Percentiles rank a stretch among this genome's conserved stretches.
Evolutionary conservation across 2,329 filamentous ascomycete species (phyloP).

Genomic region (Ceratocystis lukuohia): DNA sequence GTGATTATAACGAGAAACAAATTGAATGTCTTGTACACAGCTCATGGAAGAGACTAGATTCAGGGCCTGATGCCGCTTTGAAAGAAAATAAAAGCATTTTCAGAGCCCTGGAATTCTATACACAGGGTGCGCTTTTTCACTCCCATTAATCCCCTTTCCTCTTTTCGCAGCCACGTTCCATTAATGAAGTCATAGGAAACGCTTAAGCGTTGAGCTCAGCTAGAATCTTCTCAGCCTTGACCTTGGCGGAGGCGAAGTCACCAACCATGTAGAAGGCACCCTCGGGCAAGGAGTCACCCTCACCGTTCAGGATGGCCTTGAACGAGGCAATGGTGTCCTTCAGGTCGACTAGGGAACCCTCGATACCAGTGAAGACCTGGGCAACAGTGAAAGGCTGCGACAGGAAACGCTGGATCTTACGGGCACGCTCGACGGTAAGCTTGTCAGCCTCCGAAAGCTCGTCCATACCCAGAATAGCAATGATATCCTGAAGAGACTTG

Average conservation of each 20-base stretch:
- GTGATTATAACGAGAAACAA: conserved; percentile 29
- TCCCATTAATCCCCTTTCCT: conserved; percentile 17
- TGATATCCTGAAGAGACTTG: conserved; percentile 99
- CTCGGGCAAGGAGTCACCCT: conserved; percentile 92
- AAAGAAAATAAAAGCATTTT: not conserved
- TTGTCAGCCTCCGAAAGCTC: conserved; percentile 98
- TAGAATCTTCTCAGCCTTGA: conserved; percentile 99
- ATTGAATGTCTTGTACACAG: conserved; percentile 47
- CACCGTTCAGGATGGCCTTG: conserved; percentile 91
- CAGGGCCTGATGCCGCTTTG: not conserved
- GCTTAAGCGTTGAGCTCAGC: conserved; percentile 58
- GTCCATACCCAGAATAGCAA: conserved; percentile 99
- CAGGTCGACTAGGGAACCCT: conserved; percentile 92
- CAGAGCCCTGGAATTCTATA: conserved; percentile 13
- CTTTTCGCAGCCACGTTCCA: conserved; percentile 16
- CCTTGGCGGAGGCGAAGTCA: conserved; percentile 80
- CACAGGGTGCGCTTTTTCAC: conserved; percentile 17
- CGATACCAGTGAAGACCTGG: conserved; percentile 77
- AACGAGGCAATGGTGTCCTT: conserved; percentile 97
- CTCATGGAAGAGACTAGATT: conserved; percentile 40
- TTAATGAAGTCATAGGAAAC: conserved; percentile 16
- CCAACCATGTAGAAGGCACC: conserved; percentile 97
- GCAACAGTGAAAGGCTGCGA: conserved; percentile 93
- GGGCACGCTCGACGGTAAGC: conserved; percentile 99
- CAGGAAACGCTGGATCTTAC: conserved; percentile 99